A percentile compares a stretch with the other conserved stretches of the same genome.
Evolutionary conservation across 805 yeast genomes (phyloP).

Genomic region (Candida sithepensis): DNA sequence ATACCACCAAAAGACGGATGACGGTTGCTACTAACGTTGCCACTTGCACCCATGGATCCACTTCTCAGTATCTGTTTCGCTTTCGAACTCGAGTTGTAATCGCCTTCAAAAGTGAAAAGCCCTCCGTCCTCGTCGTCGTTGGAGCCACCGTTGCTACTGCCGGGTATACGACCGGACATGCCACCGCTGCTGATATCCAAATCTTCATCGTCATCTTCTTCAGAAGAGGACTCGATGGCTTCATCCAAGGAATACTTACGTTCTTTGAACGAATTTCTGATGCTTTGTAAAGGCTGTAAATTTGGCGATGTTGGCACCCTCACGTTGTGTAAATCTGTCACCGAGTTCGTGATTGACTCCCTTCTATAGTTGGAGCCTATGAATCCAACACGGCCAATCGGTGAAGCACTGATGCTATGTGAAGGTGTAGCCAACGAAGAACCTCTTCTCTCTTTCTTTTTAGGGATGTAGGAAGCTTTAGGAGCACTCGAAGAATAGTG

Average conservation of each 20-base stretch:
- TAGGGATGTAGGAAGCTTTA: background rate
- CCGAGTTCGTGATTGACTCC: conserved; percentile 48
- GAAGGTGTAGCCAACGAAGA: conserved; percentile 5
- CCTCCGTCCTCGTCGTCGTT: conserved; percentile 37
- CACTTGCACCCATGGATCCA: conserved; percentile 16
- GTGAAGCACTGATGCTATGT: conserved; percentile 19
- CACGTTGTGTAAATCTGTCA: conserved; percentile 41
- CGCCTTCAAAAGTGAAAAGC: conserved; percentile 26
- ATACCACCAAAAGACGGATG: conserved; percentile 34
- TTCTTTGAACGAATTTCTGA: conserved; percentile 28
- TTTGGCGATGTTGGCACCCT: conserved; percentile 41
- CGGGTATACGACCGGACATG: background rate
- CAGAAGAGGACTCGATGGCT: conserved; percentile 37
- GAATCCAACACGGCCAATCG: conserved; percentile 7
- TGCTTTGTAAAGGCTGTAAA: conserved; percentile 26
- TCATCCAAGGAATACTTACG: conserved; percentile 33
- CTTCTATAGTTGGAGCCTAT: conserved; percentile 33
- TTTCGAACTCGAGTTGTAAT: conserved; percentile 5
- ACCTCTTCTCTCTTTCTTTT: conserved; percentile 12
- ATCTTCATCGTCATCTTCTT: conserved; percentile 37
- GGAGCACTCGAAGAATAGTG: conserved; percentile 6
- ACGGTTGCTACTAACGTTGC: conserved; percentile 8
- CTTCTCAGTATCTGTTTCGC: conserved; percentile 15
- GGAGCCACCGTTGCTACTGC: conserved; percentile 28
- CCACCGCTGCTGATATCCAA: conserved; percentile 22